Evolutionary conservation across 106 monocot genomes (phyloP), one percentile per base, ranked within the genome.

Genomic region (Hemerocallis citrina): DNA sequence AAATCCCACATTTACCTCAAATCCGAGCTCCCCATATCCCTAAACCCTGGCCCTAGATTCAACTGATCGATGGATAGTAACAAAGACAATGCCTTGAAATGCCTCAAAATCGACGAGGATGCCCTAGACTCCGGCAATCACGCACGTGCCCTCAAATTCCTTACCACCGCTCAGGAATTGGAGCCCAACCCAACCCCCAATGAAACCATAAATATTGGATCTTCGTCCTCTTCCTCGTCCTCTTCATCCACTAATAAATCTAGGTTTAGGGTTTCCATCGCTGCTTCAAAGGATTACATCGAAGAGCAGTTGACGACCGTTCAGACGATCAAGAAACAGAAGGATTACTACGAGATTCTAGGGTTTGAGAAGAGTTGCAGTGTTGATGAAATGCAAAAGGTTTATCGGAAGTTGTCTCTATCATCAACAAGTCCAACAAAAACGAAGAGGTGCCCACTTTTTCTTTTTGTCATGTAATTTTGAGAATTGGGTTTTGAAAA

Each of bases 331-430:
- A 98, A 82, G 72, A 85, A 64, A 65, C 68, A 88, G 70, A 88
- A 81, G 59, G 91, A 98, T 63, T 98, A 92, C 62, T 98, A 98
- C 40, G 72, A 78, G 67, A 91, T 96, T 14, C 65, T 96, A 8
- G 87, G 84, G 2, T 34, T 96, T 23, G 91, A 85, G 75, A 70
- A 71, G 13, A 67, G 42, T 28, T 96, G 96, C 62, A 81, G 76
- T 6, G 87, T 84, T 24, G 96, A 96, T 60, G 96, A 96, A 42
- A 91, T 96, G 24, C 66, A 87, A 24, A 96, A 88, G 66, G 91
- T 84, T 0, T 96, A 96, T 43, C 72, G 91, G 2, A 96, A 96
- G 72, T 71, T 96, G 13, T 96, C 96, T n/a, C n/a, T n/a, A n/a
- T n/a, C n/a, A n/a, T n/a, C n/a, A n/a, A n/a, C n/a, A n/a, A n/a